Percentiles rank a stretch among this genome's conserved stretches.
Conservation (phyloP, 75 land plant species). For the Sequoiadendron giganteum region DNA sequence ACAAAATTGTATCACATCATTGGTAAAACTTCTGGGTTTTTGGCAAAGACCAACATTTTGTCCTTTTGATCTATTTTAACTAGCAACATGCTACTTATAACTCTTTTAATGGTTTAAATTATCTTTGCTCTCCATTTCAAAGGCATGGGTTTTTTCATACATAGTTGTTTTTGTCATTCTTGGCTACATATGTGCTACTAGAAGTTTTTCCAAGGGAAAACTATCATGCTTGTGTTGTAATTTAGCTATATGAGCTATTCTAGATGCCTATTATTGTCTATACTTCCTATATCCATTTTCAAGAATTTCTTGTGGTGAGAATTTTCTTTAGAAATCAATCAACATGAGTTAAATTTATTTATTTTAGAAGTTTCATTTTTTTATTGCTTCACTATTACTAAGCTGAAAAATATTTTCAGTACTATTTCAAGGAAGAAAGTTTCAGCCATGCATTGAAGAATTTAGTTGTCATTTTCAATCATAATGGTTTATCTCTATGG, state of each 20-base stretch:
- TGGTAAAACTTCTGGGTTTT: not conserved
- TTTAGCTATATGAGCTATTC: slow-evolving; percentile 2
- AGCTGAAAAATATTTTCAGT: not conserved
- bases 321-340: not conserved
- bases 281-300: not conserved
- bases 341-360: not conserved
- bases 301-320: not conserved
- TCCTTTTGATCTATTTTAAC: not conserved
- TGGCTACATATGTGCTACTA: not conserved
- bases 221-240: not conserved
- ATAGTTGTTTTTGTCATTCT: not conserved
- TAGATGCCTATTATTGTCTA: not conserved
- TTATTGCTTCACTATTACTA: not conserved
- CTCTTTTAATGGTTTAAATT: not conserved
- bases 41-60: not conserved
- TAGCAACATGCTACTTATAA: not conserved
- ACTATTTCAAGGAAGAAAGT: not conserved
- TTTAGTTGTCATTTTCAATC: not conserved
- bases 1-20: slow-evolving; percentile 10
- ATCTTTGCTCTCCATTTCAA: not conserved
- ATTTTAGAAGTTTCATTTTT: not conserved
- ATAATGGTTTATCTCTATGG: not conserved
- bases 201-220: not conserved
- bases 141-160: not conserved
- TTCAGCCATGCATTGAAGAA: not conserved